Evolutionary conservation across 345 rosid species (phyloP), one percentile per base, ranked within the genome.

Genomic region (Cardamine chenopodiifolia): DNA sequence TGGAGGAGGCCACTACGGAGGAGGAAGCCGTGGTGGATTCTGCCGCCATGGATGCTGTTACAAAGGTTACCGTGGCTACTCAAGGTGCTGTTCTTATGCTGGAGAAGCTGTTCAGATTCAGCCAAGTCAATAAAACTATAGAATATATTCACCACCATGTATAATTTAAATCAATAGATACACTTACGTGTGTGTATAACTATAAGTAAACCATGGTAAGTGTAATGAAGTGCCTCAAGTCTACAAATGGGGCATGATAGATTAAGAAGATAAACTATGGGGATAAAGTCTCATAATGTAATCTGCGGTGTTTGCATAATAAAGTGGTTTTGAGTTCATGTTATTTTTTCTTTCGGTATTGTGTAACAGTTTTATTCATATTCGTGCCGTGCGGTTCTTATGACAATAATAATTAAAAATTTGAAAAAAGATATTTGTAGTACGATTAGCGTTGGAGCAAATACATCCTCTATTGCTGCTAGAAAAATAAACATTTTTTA

Each of bases 181-280:
- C 32, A 56, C 29, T 7, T 42, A 42, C 5, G 11, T 69, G 42
- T 57, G 55, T 70, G 37, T 34, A 28, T 57, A 19, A 29, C 31
- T 2, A 42, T 57, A 69, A 69, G 57, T 58, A 22, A 70, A 70
- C 13, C 66, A 47, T 70, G 66, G 66, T 70, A 66, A 12, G 67
- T 59, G 23, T 20, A 45, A 70, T 60, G 17, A 32, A 48, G 42
- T 71, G 37, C 5, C 67, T 71, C 37, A 71, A 17, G 66, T 40
- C 11, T 32, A 45, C 22, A 14, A 11, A 49, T 32, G 15, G 12
- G 42, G 23, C 25, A 58, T 2, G 23, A 58, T 32, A 18, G 25
- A 18, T 31, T 18, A 58, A 34, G 45, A 62, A 26, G 23, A 44
- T 1, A 47, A 47, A 47, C 55, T 28, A 28, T 66, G 58, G 8